Conservation (phyloP, 331 rosid genomes). For the Prunus yedoensis region DNA sequence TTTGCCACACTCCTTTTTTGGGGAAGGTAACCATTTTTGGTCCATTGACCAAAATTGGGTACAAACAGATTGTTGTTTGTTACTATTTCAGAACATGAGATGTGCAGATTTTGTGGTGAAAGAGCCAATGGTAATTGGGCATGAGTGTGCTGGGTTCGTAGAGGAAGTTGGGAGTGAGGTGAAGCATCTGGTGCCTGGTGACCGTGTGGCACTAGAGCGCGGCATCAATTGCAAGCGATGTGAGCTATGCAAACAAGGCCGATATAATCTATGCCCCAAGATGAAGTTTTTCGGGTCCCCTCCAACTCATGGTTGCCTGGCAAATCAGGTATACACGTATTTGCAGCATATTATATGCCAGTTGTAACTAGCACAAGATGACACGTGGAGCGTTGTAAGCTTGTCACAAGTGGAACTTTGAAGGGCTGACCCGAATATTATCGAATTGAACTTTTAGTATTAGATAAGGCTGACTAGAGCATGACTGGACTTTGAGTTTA, state of each 20-base stretch:
- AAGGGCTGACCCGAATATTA: too few species aligned
- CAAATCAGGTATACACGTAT: slow-evolving; percentile 66
- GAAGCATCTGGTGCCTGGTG: slow-evolving; percentile 56
- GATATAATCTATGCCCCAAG: slow-evolving; percentile 83
- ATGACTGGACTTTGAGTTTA: too few species aligned
- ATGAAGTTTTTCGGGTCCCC: slow-evolving; percentile 95
- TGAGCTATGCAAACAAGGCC: slow-evolving; percentile 69
- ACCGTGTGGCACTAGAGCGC: slow-evolving; percentile 86
- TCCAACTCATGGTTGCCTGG: slow-evolving; percentile 89
- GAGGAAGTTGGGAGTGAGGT: slow-evolving; percentile 82
- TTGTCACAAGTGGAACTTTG: too few species aligned
- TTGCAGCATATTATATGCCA: not conserved
- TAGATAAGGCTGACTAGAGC: too few species aligned
- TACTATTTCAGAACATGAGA: slow-evolving; percentile 60
- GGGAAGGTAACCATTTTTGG: too few species aligned
- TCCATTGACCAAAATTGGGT: too few species aligned
- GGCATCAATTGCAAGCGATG: slow-evolving; percentile 92
- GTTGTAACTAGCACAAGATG: too few species aligned
- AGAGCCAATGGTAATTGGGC: slow-evolving; percentile 98
- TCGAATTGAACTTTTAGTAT: too few species aligned
- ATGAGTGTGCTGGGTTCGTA: slow-evolving; percentile 93
- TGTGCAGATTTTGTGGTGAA: slow-evolving; percentile 70
- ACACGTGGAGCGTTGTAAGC: too few species aligned
- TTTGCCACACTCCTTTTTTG: too few species aligned
- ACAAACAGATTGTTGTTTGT: not conserved